Evolutionary conservation across 2,329 filamentous ascomycete species (phyloP).

Genomic region (Metarhizium anisopliae): DNA sequence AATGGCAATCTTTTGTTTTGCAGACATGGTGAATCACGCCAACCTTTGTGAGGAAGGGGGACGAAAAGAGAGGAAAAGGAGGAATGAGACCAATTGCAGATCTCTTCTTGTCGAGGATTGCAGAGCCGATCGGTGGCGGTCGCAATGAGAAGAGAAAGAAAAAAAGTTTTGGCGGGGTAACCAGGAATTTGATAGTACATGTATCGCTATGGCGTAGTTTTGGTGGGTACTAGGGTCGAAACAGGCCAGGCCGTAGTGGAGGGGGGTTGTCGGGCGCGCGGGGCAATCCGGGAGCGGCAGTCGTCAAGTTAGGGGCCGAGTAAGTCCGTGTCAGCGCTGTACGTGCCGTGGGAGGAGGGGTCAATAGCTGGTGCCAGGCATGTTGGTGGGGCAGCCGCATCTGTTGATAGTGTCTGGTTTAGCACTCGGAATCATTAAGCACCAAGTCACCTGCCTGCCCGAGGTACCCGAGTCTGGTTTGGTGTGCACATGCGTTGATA

Average conservation of each 20-base stretch:
- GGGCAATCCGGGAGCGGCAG: background rate
- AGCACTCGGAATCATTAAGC: too few species aligned
- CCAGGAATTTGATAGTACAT: background rate
- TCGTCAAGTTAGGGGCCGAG: too few species aligned
- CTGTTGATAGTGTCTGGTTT: too few species aligned
- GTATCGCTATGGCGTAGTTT: background rate
- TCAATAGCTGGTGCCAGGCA: too few species aligned
- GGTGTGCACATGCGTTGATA: too few species aligned
- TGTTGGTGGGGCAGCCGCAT: too few species aligned
- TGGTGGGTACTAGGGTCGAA: background rate
- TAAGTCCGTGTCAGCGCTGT: too few species aligned
- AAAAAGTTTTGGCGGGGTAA: constrained; percentile 9
- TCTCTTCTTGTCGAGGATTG: constrained; percentile 2
- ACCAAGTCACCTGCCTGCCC: too few species aligned
- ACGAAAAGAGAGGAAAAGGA: background rate
- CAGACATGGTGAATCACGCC: constrained; percentile 23
- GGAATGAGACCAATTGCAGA: background rate
- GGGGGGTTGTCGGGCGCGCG: background rate
- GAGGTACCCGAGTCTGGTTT: too few species aligned
- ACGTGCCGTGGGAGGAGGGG: too few species aligned
- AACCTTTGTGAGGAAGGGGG: background rate
- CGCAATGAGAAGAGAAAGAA: background rate
- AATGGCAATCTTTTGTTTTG: constrained; percentile 63
- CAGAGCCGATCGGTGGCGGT: background rate
- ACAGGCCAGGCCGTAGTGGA: background rate